Conservation (phyloP, 441 rosid species). For the Breynia disticha region DNA sequence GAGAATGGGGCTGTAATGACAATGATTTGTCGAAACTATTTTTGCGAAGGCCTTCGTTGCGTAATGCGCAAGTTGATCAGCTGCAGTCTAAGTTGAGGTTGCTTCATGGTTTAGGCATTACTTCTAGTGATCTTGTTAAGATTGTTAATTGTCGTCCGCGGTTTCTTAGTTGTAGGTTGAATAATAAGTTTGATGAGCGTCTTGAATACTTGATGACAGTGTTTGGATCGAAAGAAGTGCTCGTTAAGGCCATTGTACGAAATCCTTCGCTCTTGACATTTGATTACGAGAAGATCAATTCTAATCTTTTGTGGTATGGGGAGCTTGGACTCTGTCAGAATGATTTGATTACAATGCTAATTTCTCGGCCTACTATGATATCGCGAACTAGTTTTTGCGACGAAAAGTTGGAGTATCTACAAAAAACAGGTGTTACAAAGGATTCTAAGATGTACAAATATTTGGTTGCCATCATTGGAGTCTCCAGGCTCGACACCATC, state of each 20-base stretch:
- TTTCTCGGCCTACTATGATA: conserved; percentile 62
- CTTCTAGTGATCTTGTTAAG: conserved; percentile 63
- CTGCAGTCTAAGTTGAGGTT: conserved; percentile 48
- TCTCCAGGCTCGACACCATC: conserved; percentile 62
- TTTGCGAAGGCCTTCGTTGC: conserved; percentile 42
- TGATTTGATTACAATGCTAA: conserved; percentile 49
- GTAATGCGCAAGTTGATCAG: conserved; percentile 31
- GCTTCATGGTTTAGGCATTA: conserved; percentile 49
- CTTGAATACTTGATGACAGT: conserved; percentile 37
- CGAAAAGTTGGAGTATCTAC: conserved; percentile 61
- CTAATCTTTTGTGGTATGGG: conserved; percentile 46
- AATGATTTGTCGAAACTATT: conserved; percentile 41
- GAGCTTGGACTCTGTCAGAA: conserved; percentile 37
- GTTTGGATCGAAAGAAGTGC: conserved; percentile 53
- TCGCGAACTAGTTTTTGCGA: conserved; percentile 48
- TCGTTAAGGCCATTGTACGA: conserved; percentile 51
- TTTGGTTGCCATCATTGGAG: conserved; percentile 48
- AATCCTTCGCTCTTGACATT: conserved; percentile 73
- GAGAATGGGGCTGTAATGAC: conserved; percentile 63
- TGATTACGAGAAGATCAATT: conserved; percentile 48
- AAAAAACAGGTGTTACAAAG: conserved; percentile 36
- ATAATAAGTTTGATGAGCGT: conserved; percentile 52
- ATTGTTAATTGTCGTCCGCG: conserved; percentile 69
- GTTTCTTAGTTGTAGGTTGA: conserved; percentile 50
- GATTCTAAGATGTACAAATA: conserved; percentile 67